phyloP scores from a whole-genome alignment of 352 stramenopile genomes.

The Pythium coloratum region DNA sequence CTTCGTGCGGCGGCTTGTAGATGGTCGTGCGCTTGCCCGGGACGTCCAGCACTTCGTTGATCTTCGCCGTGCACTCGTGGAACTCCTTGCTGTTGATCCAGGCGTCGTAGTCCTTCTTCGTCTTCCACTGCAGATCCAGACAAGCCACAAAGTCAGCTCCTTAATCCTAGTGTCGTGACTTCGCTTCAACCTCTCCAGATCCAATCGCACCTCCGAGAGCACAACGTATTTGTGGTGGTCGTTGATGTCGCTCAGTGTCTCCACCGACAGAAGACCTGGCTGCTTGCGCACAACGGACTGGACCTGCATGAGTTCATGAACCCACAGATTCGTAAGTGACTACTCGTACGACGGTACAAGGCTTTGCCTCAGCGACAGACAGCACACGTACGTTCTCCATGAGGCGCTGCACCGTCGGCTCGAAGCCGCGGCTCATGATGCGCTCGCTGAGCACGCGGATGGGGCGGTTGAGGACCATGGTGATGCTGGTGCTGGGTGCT shows the following conservation, averaged over 20 bases:
- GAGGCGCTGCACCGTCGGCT: constrained; percentile 73
- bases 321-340: background rate
- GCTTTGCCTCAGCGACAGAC: too few species aligned
- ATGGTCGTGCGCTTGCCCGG: constrained; percentile 86
- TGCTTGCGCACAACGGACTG: constrained; percentile 73
- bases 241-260: constrained; percentile 80
- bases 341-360: too few species aligned
- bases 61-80: constrained; percentile 79
- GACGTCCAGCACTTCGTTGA: constrained; percentile 85
- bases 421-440: constrained; percentile 83
- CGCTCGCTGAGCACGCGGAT: constrained; percentile 83
- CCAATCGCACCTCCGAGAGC: constrained; percentile 61
- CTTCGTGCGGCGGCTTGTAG: constrained; percentile 75
- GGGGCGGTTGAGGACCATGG: constrained; percentile 44
- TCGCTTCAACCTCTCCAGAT: background rate
- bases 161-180: background rate
- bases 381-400: constrained; percentile 67
- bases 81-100: constrained; percentile 80
- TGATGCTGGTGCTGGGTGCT: background rate
- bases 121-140: constrained; percentile 58
- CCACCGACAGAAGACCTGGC: constrained; percentile 74
- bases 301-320: constrained; percentile 37
- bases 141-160: background rate
- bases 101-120: constrained; percentile 76
- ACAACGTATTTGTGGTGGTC: constrained; percentile 89